Percentiles rank a stretch among this genome's conserved stretches.
Evolutionary conservation across 441 rosid species (phyloP).

Genomic region (Pelargonium australe): DNA sequence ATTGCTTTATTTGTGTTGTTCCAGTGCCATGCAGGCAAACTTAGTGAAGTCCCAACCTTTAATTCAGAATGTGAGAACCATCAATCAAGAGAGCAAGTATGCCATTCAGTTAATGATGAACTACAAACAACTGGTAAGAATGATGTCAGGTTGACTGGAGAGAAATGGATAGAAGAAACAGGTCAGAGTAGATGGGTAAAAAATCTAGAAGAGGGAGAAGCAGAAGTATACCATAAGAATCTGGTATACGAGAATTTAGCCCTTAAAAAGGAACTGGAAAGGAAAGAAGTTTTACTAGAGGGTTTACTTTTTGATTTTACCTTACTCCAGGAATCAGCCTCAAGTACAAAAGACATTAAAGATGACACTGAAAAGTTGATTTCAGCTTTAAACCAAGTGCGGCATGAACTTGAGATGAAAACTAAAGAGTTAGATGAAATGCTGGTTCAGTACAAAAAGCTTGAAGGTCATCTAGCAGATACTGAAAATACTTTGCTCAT

Average conservation of each 20-base stretch:
- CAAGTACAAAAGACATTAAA: slow-evolving; percentile 56
- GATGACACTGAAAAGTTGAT: slow-evolving; percentile 63
- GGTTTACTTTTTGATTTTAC: slow-evolving; percentile 90
- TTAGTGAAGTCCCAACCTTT: slow-evolving; percentile 30
- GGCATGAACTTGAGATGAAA: slow-evolving; percentile 58
- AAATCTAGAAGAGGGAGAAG: slow-evolving; percentile 31
- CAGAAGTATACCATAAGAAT: slow-evolving; percentile 25
- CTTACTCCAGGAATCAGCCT: slow-evolving; percentile 83
- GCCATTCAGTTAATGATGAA: slow-evolving; percentile 16
- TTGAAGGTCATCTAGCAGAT: slow-evolving; percentile 45
- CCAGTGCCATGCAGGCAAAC: slow-evolving; percentile 45
- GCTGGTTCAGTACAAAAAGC: slow-evolving; percentile 42
- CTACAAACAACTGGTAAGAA: slow-evolving; percentile 18
- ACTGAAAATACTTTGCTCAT: slow-evolving; percentile 45
- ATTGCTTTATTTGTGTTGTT: slow-evolving; percentile 38
- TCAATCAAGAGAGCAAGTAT: slow-evolving; percentile 26
- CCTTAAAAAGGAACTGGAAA: slow-evolving; percentile 68
- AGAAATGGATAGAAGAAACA: slow-evolving; percentile 23
- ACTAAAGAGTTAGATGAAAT: slow-evolving; percentile 53
- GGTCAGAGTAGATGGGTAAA: slow-evolving; percentile 25
- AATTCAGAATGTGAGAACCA: slow-evolving; percentile 21
- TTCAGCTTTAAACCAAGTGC: slow-evolving; percentile 43
- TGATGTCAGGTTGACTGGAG: slow-evolving; percentile 18
- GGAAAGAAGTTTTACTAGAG: slow-evolving; percentile 68
- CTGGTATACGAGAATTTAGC: slow-evolving; percentile 42